Evolutionary conservation across 345 rosid species (phyloP), one percentile per base, ranked within the genome.

Genomic region (Populus nigra): DNA sequence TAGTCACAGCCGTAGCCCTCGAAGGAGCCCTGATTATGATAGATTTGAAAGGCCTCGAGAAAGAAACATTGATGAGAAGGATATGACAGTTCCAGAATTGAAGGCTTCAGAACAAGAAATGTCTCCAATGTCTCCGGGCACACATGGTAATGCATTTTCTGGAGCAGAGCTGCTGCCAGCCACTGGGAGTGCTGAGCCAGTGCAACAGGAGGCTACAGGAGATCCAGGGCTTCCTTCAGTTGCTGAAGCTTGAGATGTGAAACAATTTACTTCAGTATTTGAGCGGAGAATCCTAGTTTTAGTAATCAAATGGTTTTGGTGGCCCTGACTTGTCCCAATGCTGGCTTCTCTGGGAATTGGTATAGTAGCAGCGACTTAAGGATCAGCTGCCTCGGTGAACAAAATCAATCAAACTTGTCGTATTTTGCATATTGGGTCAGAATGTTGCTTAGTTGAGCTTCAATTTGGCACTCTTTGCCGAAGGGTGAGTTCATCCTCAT

Each of bases 11-110:
- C 72, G 10, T 1, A 76, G 82, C 3, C 72, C 71, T 27, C 41
- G 47, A 8, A 41, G 13, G 27, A 75, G 50, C n/a, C 65, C 47
- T 22, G 71, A 84, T 65, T 77, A 82, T 70, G 93, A 88, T 69
- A 93, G 88, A 82, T 66, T 80, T 53, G 85, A 85, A 45, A 88
- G 88, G 85, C 84, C 83, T 10, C 65, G 45, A 9, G 84, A 79
- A 18, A 77, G 65, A 55, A 77, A 47, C 43, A 65, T 22, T 45
- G 81, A 74, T 27, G 78, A 66, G 72, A 88, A 66, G 78, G 86
- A 77, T 22, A 82, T 31, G 20, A 61, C 72, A 39, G 50, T 49
- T 62, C 63, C 83, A 39, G 88, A 77, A 27, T 55, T 73, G 3
- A 82, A 76, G 70, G 83, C 75, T 29, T 86, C 81, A 41, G 81